These are phyloP conservation scores for Babesia caballi DNA, from an alignment of 169 alveolate species.

Conservation along the genomic window DNA sequence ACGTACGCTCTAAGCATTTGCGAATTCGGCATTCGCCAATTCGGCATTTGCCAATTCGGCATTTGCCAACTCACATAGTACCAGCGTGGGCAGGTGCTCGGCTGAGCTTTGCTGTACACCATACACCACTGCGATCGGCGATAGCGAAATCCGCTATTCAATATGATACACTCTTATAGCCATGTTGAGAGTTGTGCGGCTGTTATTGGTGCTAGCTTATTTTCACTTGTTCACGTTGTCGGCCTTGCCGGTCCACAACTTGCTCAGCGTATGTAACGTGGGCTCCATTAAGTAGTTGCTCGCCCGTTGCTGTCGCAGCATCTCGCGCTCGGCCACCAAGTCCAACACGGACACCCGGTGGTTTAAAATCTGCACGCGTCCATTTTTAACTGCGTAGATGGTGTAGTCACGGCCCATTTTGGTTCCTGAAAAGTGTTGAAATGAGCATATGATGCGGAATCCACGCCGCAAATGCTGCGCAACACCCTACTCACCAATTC, in stretches of 20 bases:
- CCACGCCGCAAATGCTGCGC: neutral
- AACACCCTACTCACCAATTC: conserved; percentile 69
- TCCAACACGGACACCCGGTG: conserved; percentile 71
- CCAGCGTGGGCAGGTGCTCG: too few relatives aligned
- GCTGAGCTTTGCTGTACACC: too few relatives aligned
- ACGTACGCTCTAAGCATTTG: too few relatives aligned
- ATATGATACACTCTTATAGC: too few relatives aligned
- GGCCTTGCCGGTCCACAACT: conserved; percentile 68
- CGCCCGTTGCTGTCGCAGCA: conserved; percentile 38
- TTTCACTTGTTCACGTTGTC: conserved; percentile 5
- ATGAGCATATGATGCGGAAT: neutral
- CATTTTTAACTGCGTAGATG: conserved; percentile 66
- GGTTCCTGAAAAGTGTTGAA: conserved; percentile 25
- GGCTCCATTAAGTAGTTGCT: conserved; percentile 50
- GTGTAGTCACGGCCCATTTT: conserved; percentile 75
- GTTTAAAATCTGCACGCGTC: conserved; percentile 69
- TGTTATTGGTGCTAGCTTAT: too few relatives aligned
- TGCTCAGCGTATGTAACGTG: conserved; percentile 66
- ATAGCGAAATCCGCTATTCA: too few relatives aligned
- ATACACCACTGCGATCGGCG: too few relatives aligned
- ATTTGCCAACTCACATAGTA: too few relatives aligned
- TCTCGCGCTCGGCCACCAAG: conserved; percentile 57
- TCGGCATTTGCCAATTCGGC: too few relatives aligned
- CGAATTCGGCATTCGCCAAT: too few relatives aligned
- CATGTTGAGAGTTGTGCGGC: too few relatives aligned